Conservation (phyloP, 768 basidiomycete genomes). For the Macrolepiota albuminosa region DNA sequence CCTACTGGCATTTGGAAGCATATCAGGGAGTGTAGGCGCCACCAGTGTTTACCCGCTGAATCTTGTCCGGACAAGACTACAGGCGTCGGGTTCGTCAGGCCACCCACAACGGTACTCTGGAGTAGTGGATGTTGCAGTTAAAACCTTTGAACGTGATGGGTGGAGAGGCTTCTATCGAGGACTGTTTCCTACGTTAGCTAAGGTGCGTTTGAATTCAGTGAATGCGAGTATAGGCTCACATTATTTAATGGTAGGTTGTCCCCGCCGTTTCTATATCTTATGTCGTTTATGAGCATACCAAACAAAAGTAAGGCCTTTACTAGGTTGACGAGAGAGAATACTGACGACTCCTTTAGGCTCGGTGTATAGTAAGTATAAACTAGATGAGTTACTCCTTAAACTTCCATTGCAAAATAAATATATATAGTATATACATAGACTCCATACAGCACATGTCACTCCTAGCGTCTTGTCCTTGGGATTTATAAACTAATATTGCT, state of each 20-base stretch:
- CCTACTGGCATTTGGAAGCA: conserved; percentile 83
- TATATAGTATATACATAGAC: conserved; percentile 4
- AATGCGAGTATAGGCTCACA: neutral
- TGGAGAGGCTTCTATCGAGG: conserved; percentile 96
- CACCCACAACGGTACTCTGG: conserved; percentile 91
- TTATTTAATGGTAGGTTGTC: conserved; percentile 57
- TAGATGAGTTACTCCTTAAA: conserved; percentile 12
- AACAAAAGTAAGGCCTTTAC: conserved; percentile 54
- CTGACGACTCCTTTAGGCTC: conserved; percentile 34
- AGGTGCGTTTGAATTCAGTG: conserved; percentile 40
- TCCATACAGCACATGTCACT: conserved; percentile 8
- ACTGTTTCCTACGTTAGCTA: conserved; percentile 86
- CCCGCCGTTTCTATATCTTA: conserved; percentile 97
- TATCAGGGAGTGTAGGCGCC: conserved; percentile 92
- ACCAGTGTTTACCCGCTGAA: conserved; percentile 91
- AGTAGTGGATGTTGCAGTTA: conserved; percentile 76
- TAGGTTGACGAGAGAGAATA: neutral
- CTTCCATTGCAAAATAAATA: neutral
- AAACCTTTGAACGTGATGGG: conserved; percentile 81
- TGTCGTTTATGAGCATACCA: conserved; percentile 87
- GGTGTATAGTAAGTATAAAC: conserved; percentile 47
- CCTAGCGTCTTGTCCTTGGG: neutral
- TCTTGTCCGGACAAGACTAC: conserved; percentile 88
- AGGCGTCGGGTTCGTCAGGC: conserved; percentile 93
- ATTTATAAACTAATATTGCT: neutral